These are phyloP conservation scores for Lachancea kluyveri DNA, from an alignment of 805 yeast species.

Conservation along the genomic window DNA sequence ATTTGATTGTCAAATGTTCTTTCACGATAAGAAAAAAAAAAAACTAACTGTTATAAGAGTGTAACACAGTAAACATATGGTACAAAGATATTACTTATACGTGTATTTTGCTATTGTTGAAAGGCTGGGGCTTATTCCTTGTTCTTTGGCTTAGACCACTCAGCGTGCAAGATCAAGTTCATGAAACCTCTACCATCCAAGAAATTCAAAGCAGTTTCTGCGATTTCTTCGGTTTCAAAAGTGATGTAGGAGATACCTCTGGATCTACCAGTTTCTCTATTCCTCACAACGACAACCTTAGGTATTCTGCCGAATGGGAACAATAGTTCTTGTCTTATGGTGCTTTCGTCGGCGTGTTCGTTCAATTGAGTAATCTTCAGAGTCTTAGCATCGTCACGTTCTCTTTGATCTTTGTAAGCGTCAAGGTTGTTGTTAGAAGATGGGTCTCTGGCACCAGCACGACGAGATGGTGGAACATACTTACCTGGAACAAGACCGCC, in stretches of 20 bases:
- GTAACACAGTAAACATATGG: too few relatives aligned
- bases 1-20: too few relatives aligned
- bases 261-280: conserved; percentile 89
- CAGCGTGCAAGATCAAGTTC: conserved; percentile 70
- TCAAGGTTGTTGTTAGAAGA: conserved; percentile 26
- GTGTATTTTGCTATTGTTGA: too few relatives aligned
- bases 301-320: conserved; percentile 58
- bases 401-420: conserved; percentile 39
- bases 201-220: conserved; percentile 68
- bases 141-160: conserved; percentile 49
- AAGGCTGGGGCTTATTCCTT: too few relatives aligned
- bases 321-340: conserved; percentile 66
- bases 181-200: conserved; percentile 90
- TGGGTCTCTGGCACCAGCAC: conserved; percentile 37
- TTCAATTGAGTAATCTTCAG: conserved; percentile 89
- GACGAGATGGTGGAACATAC: conserved; percentile 58
- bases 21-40: too few relatives aligned
- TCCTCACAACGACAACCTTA: conserved; percentile 80
- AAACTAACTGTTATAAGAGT: too few relatives aligned
- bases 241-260: conserved; percentile 95
- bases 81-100: too few relatives aligned
- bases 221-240: conserved; percentile 58
- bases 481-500: conserved; percentile 31
- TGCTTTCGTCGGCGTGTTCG: conserved; percentile 75
- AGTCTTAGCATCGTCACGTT: conserved; percentile 81